Evolutionary conservation across 2,329 filamentous ascomycete species (phyloP).

Genomic region (Talaromyces sp.): DNA sequence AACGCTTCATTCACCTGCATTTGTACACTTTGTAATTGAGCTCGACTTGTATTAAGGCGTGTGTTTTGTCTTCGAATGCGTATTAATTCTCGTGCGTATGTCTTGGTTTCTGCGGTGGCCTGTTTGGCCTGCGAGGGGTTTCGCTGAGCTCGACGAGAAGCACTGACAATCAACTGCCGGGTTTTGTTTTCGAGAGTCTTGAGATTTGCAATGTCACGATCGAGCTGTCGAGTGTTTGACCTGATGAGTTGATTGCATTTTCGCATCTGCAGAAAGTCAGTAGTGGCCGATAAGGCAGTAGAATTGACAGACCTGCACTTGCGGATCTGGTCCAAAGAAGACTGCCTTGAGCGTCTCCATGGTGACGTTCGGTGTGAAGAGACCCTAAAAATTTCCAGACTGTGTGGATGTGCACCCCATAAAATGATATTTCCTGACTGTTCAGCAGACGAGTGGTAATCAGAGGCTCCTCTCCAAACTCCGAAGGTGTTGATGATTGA

Average conservation of each 20-base stretch:
- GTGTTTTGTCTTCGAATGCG: conserved; percentile 71
- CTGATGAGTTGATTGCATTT: conserved; percentile 94
- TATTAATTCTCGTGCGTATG: conserved; percentile 84
- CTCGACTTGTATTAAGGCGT: conserved; percentile 80
- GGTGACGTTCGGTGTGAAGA: conserved; percentile 8
- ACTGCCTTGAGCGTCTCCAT: conserved; percentile 88
- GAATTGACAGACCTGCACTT: conserved; percentile 49
- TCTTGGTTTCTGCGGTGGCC: conserved; percentile 76
- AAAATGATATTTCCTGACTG: background rate
- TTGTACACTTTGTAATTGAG: conserved; percentile 85
- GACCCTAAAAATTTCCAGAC: background rate
- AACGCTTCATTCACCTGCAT: conserved; percentile 99
- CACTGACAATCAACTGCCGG: conserved; percentile 76
- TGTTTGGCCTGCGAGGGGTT: conserved; percentile 76
- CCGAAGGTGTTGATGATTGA: background rate
- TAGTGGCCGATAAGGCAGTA: conserved; percentile 2
- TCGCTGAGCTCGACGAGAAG: conserved; percentile 74
- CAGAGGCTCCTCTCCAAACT: background rate
- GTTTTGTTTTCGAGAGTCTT: conserved; percentile 80
- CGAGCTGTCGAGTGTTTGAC: conserved; percentile 85
- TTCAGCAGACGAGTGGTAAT: background rate
- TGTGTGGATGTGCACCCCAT: background rate
- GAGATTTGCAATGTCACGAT: conserved; percentile 81
- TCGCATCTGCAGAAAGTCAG: conserved; percentile 62
- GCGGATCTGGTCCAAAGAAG: conserved; percentile 8